Conservation (phyloP, 371 early-diverging fungal genomes). For the Mortierella sp. region DNA sequence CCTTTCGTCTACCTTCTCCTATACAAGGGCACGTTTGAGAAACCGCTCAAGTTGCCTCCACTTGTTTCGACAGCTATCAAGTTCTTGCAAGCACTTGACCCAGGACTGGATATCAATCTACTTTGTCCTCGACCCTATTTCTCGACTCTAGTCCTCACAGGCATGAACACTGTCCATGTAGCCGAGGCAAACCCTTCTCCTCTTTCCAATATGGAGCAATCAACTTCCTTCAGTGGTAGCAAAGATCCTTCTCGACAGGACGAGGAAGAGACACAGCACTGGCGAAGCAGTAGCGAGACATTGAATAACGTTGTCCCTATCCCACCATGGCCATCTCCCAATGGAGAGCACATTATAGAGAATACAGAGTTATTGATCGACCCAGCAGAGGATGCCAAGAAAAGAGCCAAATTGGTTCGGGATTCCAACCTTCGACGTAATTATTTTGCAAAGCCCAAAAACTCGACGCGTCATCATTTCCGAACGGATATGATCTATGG, state of each 20-base stretch:
- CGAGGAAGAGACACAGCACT: not conserved
- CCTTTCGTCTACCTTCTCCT: not conserved
- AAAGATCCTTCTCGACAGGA: not conserved
- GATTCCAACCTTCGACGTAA: conserved; percentile 3
- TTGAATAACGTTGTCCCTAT: not conserved
- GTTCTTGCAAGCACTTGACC: conserved; percentile 79
- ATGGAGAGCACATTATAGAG: conserved; percentile 53
- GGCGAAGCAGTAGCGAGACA: not conserved
- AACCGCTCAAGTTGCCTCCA: conserved; percentile 72
- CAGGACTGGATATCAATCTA: conserved; percentile 77
- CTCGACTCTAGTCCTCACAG: conserved; percentile 70
- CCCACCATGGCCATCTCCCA: conserved; percentile 50
- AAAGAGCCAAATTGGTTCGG: conserved; percentile 7
- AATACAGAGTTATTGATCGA: conserved; percentile 16
- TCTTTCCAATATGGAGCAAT: too few species aligned
- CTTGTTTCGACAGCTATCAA: conserved; percentile 76
- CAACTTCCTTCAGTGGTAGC: too few species aligned
- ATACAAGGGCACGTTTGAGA: conserved; percentile 69
- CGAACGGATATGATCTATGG: conserved; percentile 60
- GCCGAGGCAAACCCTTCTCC: conserved; percentile 8
- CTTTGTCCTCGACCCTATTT: conserved; percentile 77
- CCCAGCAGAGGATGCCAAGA: conserved; percentile 14
- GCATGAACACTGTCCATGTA: conserved; percentile 72
- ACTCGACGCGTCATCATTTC: conserved; percentile 52
- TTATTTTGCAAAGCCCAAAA: conserved; percentile 22